Base-by-base conservation (phyloP, 306 rosid species). In the Chamaecrista fasciculata region DNA sequence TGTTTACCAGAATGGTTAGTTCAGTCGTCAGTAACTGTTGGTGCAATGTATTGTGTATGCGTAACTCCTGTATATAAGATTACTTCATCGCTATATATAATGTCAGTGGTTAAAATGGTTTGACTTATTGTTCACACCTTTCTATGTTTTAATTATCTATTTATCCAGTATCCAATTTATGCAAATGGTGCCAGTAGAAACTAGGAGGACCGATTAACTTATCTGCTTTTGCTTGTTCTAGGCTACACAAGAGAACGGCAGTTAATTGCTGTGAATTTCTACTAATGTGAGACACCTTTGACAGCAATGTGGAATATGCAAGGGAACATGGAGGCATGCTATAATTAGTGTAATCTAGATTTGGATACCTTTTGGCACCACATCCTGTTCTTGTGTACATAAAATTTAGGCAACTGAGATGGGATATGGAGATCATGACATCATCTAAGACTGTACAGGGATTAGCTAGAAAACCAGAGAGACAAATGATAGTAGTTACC, bases 301-400 rank as follows among this genome's bases (percentile, higher is more conserved):
- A 68, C 76, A 8, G 70, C 57, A 57, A 51, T n/a, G 15, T 42
- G 57, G 63, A 66, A n/a, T n/a, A n/a, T 39, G 24, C 50, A 51
- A 44, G 33, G 18, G 26, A 57, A 49, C 74, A 50, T 31, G 39
- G 21, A 46, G 67, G 55, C 73, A 47, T 36, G 15, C 78, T 26
- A 59, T 60, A 81, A 47, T 44, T 40, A 29, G 60, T 40, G 16
- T 56, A 76, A 37, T 70, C 19, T 52, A 16, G 63, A 21, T 37
- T 6, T 12, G 49, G 51, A 70, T 68, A 23, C 64, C 65, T 19
- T 55, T 37, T 12, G 23, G 47, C 16, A 61, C 72, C 42, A 63
- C 42, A 63, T 67, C 69, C 42, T 52, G 48, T 60, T 20, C 9
- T 20, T 62, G 9, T 76, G 79, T 76, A 57, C 42, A 72, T 76